Conservation (phyloP, 305 asterid species). For the Rubia peregrina region DNA sequence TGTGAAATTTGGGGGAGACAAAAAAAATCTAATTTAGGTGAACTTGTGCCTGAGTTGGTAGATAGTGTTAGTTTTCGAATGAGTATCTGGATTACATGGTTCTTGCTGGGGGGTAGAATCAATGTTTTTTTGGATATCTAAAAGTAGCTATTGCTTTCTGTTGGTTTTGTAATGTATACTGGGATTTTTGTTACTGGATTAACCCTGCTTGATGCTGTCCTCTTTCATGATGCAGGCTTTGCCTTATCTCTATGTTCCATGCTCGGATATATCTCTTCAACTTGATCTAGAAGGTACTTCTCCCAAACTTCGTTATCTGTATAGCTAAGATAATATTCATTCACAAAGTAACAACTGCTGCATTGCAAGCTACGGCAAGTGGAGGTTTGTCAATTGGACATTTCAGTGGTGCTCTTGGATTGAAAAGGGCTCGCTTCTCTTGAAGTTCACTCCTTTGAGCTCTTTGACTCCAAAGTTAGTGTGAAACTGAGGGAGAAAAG, state of each 20-base stretch:
- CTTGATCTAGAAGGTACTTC: slow-evolving; percentile 53
- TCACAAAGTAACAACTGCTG: neutral
- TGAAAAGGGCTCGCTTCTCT: neutral
- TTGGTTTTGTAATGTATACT: neutral
- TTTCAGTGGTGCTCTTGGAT: neutral
- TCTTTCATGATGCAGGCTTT: slow-evolving; percentile 51
- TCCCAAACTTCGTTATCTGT: neutral
- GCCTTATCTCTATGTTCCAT: slow-evolving; percentile 80
- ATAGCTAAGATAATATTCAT: neutral
- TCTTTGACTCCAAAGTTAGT: neutral
- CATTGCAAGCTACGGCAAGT: neutral
- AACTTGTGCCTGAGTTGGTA: neutral
- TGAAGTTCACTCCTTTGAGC: slow-evolving; percentile 1
- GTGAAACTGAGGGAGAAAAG: neutral
- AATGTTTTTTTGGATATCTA: neutral
- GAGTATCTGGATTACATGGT: neutral
- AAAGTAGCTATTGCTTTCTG: neutral
- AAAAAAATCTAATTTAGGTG: neutral
- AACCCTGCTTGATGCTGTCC: neutral
- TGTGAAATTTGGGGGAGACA: neutral
- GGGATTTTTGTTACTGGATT: neutral
- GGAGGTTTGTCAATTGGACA: neutral
- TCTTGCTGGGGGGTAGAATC: neutral
- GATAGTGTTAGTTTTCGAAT: neutral
- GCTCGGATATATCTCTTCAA: slow-evolving; percentile 48